Conservation (phyloP, 2,329 filamentous ascomycete genomes). For the Ascochyta lentis region DNA sequence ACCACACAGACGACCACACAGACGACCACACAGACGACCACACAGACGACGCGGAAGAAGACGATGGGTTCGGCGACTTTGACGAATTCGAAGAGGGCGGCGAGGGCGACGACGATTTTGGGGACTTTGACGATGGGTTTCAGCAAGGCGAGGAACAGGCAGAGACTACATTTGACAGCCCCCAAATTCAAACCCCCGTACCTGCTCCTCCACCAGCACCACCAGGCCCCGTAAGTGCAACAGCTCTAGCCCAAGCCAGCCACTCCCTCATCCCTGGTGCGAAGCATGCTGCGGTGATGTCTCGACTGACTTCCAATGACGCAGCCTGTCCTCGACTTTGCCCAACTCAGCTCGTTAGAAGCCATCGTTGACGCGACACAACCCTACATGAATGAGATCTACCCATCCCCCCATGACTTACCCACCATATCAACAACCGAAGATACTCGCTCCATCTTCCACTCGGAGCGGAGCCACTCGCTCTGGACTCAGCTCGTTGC, state of each 20-base stretch:
- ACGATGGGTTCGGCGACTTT: constrained; percentile 75
- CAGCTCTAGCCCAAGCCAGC: constrained; percentile 41
- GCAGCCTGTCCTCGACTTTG: constrained; percentile 73
- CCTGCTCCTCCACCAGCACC: constrained; percentile 52
- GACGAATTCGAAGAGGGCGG: constrained; percentile 66
- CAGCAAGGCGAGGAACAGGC: constrained; percentile 48
- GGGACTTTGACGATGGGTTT: constrained; percentile 59
- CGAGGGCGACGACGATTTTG: constrained; percentile 57
- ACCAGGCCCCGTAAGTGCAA: constrained; percentile 57
- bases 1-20: constrained; percentile 27
- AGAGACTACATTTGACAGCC: constrained; percentile 50
- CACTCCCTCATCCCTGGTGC: constrained; percentile 40
- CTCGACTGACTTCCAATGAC: constrained; percentile 36
- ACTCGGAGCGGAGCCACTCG: constrained; percentile 84
- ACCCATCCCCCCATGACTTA: constrained; percentile 56
- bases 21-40: constrained; percentile 20
- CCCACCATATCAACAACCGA: constrained; percentile 52
- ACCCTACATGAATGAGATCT: constrained; percentile 68
- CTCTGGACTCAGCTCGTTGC: constrained; percentile 97
- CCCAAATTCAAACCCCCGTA: constrained; percentile 48
- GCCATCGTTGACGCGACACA: constrained; percentile 67
- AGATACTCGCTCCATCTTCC: constrained; percentile 56
- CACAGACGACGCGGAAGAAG: constrained; percentile 54
- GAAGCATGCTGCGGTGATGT: constrained; percentile 30
- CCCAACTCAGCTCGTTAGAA: constrained; percentile 63